Conservation (phyloP, 768 basidiomycete genomes). For the Suillus plorans region DNA sequence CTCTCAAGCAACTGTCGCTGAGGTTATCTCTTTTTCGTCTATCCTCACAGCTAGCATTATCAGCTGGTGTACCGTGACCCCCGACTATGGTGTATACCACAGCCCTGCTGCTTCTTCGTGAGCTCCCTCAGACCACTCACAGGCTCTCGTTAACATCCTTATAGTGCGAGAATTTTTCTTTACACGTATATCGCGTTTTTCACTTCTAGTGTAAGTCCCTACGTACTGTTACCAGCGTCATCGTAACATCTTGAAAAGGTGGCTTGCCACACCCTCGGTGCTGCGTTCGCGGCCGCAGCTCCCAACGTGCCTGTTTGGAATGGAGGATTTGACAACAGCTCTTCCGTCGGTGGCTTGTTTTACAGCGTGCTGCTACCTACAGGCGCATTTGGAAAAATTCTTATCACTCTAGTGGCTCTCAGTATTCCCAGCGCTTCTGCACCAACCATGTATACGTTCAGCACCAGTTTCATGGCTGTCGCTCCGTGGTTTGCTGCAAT, state of each 20-base stretch:
- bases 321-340: conserved; percentile 38
- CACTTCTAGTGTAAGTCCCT: conserved; percentile 37
- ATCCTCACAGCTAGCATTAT: conserved; percentile 44
- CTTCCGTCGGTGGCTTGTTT: conserved; percentile 46
- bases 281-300: conserved; percentile 44
- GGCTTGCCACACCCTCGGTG: conserved; percentile 43
- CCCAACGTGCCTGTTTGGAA: conserved; percentile 38
- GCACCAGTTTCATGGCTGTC: conserved; percentile 46
- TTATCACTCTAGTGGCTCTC: conserved; percentile 51
- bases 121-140: conserved; percentile 7
- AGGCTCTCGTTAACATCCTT: conserved; percentile 1
- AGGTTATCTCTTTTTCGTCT: conserved; percentile 44
- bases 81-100: conserved; percentile 53
- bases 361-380: conserved; percentile 37
- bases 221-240: background rate
- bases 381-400: conserved; percentile 46
- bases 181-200: conserved; percentile 50
- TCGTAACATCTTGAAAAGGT: conserved; percentile 24
- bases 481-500: conserved; percentile 32
- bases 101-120: conserved; percentile 60
- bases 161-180: conserved; percentile 38
- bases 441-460: conserved; percentile 58
- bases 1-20: conserved; percentile 31
- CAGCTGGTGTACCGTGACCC: conserved; percentile 42
- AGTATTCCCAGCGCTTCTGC: conserved; percentile 55